Percentiles rank a stretch among this genome's conserved stretches.
Evolutionary conservation across 495 filamentous ascomycete genomes (phyloP).

Genomic region (Paragyromitra xinjiangensis): DNA sequence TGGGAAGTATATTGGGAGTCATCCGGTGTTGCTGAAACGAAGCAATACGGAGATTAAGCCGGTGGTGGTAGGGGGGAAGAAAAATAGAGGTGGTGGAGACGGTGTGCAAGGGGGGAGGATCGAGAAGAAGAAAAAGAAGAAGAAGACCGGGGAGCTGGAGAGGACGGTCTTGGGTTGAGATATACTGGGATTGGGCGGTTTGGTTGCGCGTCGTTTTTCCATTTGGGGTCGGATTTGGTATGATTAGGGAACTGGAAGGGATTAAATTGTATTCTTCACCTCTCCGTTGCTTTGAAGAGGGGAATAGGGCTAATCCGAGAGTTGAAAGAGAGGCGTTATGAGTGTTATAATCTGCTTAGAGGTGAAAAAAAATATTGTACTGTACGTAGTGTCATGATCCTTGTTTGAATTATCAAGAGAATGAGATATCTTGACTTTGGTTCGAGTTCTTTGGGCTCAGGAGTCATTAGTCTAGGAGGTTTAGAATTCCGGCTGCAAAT

Average conservation of each 20-base stretch:
- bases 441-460: background rate
- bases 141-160: conserved; percentile 53
- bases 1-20: conserved; percentile 97
- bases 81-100: conserved; percentile 57
- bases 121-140: conserved; percentile 57
- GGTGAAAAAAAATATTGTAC: conserved; percentile 15
- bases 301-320: conserved; percentile 32
- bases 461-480: background rate
- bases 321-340: conserved; percentile 28
- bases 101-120: conserved; percentile 58
- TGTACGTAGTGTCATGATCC: conserved; percentile 22
- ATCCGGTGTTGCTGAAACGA: conserved; percentile 84
- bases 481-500: background rate
- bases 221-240: conserved; percentile 5
- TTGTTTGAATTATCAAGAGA: background rate
- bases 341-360: conserved; percentile 8
- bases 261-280: conserved; percentile 38
- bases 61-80: conserved; percentile 63
- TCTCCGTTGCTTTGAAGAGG: conserved; percentile 4
- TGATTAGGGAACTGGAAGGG: conserved; percentile 7
- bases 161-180: conserved; percentile 54
- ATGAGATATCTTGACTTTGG: background rate
- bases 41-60: conserved; percentile 90
- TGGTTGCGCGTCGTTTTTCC: background rate
- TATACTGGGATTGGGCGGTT: background rate